Percentiles rank a stretch among this genome's conserved stretches.
Evolutionary conservation across 75 land plant genomes (phyloP).

Genomic region (Chamaecyparis obtusa): DNA sequence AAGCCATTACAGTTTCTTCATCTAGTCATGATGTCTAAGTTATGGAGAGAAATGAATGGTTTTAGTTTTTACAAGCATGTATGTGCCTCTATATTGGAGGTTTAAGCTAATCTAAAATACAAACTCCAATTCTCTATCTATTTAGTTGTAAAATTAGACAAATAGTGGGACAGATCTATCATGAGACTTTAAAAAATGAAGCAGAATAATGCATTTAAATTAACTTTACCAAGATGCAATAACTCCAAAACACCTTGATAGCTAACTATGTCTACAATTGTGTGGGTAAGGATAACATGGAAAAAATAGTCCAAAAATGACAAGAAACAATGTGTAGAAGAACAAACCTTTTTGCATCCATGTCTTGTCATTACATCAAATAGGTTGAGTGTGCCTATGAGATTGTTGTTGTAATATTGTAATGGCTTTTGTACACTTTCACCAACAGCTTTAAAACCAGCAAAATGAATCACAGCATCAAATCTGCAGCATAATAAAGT

Average conservation of each 20-base stretch:
- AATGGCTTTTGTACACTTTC: constrained; percentile 87
- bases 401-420: constrained; percentile 75
- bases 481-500: constrained; percentile 42
- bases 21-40: too few species aligned
- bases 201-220: background rate
- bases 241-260: background rate
- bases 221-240: background rate
- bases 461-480: constrained; percentile 98
- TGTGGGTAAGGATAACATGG: background rate
- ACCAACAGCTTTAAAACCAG: constrained; percentile 93
- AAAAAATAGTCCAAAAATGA: background rate
- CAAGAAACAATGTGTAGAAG: background rate
- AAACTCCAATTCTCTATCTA: background rate
- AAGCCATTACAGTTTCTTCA: background rate
- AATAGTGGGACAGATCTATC: background rate
- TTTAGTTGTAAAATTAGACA: background rate
- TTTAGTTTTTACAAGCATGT: background rate
- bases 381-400: constrained; percentile 79
- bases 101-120: background rate
- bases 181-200: background rate
- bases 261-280: background rate
- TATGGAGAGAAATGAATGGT: background rate
- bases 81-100: background rate
- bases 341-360: constrained; percentile 78
- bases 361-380: constrained; percentile 70